These are phyloP conservation scores for Eucalyptus curtisii DNA, from an alignment of 345 rosid genomes.

Conservation along the genomic window DNA sequence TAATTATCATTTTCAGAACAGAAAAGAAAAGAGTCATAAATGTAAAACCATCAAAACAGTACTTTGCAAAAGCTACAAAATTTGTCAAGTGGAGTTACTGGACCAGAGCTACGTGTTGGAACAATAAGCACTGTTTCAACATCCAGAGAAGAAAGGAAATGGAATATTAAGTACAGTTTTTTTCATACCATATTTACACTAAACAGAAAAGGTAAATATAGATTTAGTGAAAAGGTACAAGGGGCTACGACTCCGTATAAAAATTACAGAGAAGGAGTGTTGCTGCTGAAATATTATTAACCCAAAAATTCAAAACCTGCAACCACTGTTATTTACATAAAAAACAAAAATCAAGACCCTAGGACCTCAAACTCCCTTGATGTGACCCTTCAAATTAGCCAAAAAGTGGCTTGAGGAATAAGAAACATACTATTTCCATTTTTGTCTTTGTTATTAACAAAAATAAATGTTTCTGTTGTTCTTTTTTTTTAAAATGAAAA, in stretches of 20 bases:
- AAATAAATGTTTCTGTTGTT: neutral
- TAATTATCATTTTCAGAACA: neutral
- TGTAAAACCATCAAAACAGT: neutral
- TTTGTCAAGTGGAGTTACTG: neutral
- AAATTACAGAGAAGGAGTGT: neutral
- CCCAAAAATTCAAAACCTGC: neutral
- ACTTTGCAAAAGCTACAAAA: neutral
- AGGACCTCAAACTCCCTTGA: neutral
- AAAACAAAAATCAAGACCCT: neutral
- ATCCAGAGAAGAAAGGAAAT: neutral
- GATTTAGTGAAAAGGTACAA: neutral
- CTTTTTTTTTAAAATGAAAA: neutral
- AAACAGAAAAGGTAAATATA: neutral
- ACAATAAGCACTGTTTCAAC: neutral
- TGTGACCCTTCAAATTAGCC: neutral
- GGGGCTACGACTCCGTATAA: neutral
- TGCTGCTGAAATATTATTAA: neutral
- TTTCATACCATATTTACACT: neutral
- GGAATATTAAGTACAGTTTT: neutral
- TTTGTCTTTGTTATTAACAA: neutral
- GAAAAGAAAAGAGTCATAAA: neutral
- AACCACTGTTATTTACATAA: neutral
- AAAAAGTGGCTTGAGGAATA: neutral
- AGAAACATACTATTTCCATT: neutral
- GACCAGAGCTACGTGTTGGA: neutral